These are phyloP conservation scores for Pseudophaeomoniella oleicola DNA, from an alignment of 2,329 filamentous ascomycete species.

Conservation along the genomic window DNA sequence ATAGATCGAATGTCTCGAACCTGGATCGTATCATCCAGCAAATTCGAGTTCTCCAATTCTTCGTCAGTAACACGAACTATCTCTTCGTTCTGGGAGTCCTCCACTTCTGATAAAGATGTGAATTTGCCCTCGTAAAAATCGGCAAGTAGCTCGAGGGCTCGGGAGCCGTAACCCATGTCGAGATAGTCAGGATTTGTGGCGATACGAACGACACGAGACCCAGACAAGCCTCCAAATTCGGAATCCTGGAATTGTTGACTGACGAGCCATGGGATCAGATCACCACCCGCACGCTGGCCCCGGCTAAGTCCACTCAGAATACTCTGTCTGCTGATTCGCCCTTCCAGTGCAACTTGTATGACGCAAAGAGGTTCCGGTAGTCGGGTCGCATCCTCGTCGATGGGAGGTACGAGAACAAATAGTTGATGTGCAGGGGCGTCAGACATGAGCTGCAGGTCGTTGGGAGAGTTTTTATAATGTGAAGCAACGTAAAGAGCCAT, in stretches of 20 bases:
- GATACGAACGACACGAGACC: slow-evolving; percentile 82
- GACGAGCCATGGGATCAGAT: slow-evolving; percentile 93
- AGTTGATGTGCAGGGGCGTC: slow-evolving; percentile 94
- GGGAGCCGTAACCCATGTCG: slow-evolving; percentile 84
- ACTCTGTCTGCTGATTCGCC: slow-evolving; percentile 84
- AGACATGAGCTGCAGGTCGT: slow-evolving; percentile 96
- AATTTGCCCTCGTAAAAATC: slow-evolving; percentile 96
- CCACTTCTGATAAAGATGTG: slow-evolving; percentile 57
- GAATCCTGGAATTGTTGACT: slow-evolving; percentile 98
- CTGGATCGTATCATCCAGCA: slow-evolving; percentile 77
- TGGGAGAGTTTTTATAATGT: slow-evolving; percentile 96
- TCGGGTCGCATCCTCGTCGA: slow-evolving; percentile 59
- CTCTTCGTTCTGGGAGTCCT: slow-evolving; percentile 38
- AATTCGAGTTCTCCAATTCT: slow-evolving; percentile 59
- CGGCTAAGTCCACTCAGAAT: slow-evolving; percentile 80
- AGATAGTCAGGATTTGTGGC: slow-evolving; percentile 91
- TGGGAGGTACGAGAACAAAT: slow-evolving; percentile 81
- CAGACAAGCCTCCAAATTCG: slow-evolving; percentile 85
- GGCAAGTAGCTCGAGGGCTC: slow-evolving; percentile 69
- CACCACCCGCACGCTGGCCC: slow-evolving; percentile 77
- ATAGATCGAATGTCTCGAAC: slow-evolving; percentile 82
- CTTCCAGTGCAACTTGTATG: slow-evolving; percentile 86
- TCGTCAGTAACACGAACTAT: slow-evolving; percentile 70
- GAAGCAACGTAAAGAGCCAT: slow-evolving; percentile 93
- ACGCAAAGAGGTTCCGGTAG: slow-evolving; percentile 90